phyloP scores from a whole-genome alignment of 305 asterid species.

The Stenogyne calaminthoides region DNA sequence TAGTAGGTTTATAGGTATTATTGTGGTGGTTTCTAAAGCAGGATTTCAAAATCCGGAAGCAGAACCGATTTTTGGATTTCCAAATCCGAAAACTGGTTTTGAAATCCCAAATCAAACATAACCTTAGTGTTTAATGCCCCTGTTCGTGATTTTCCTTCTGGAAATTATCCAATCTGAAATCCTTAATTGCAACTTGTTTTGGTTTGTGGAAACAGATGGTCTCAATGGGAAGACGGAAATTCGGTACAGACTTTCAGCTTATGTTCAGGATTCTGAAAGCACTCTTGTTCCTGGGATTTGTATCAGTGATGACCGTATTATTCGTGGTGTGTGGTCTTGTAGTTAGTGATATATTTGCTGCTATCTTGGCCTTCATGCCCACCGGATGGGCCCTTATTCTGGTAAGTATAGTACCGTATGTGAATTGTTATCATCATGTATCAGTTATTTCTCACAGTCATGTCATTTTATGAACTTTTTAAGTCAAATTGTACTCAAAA shows the following conservation, averaged over 20 bases:
- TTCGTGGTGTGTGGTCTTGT: constrained; percentile 80
- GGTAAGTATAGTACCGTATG: constrained; percentile 42
- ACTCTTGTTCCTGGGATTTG: constrained; percentile 82
- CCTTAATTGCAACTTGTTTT: not conserved
- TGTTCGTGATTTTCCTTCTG: not conserved
- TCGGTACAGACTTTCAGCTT: constrained; percentile 97
- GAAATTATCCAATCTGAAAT: not conserved
- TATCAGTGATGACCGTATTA: constrained; percentile 86
- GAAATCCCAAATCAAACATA: too few species aligned
- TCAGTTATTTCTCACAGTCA: not conserved
- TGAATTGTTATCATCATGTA: not conserved
- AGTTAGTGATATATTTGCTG: constrained; percentile 78
- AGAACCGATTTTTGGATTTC: too few species aligned
- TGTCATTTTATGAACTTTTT: not conserved
- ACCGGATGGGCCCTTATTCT: constrained; percentile 98
- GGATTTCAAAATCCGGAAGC: too few species aligned
- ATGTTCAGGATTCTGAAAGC: constrained; percentile 98
- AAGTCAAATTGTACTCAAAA: not conserved
- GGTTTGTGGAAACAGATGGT: constrained; percentile 61
- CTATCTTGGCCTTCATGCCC: constrained; percentile 92
- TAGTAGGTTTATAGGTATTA: too few species aligned
- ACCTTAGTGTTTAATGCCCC: not conserved
- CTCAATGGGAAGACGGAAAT: constrained; percentile 93
- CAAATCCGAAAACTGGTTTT: too few species aligned
- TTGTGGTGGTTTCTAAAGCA: too few species aligned